Base-by-base conservation (phyloP, 345 rosid species). In the Melaleuca quinquenervia region DNA sequence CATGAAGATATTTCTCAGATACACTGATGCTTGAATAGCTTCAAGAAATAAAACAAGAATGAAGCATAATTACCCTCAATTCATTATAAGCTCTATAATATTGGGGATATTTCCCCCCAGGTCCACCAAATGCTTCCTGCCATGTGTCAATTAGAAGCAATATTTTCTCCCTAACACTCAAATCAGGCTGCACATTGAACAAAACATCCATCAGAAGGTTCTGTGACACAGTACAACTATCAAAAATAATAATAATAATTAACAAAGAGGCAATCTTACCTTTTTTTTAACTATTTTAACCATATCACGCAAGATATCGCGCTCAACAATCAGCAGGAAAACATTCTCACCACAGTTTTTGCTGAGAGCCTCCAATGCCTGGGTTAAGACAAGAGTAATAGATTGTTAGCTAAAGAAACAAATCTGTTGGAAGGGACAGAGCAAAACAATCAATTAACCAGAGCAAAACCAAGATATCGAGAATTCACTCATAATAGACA, bases 261-360 rank as follows among this genome's bases (percentile, higher is more conserved):
- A 78, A 84, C 74, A 27, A 60, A 74, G 83, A 86, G 54, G 74
- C 52, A 55, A 11, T 44, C 24, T n/a, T 87, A 96, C 99, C 99
- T 95, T 97, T 91, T 96, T 97, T 91, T 97, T 97, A 80, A 97
- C 98, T 85, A 96, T 93, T 90, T 96, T 97, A 87, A 97, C 98
- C 99, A 97, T 97, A 74, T 97, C 99, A 88, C 88, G 98, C 85
- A 97, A 90, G 88, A 97, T 94, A 86, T 95, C 98, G 53, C 99
- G 98, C 88, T 97, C 99, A 26, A 92, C 89, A 36, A 97, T 97
- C 91, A 90, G 98, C 94, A 94, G 96, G 89, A 93, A 94, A 78
- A 97, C 92, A 88, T 87, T 91, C 85, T 97, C 99, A 5, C 98
- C 98, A 86, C 99, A 97, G 82, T 96, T 97, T 92, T 97, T 97